Percentiles rank a stretch among this genome's conserved stretches.
phyloP scores from a whole-genome alignment of 1,139 yeast species.

The Magnusiomyces sp. region DNA sequence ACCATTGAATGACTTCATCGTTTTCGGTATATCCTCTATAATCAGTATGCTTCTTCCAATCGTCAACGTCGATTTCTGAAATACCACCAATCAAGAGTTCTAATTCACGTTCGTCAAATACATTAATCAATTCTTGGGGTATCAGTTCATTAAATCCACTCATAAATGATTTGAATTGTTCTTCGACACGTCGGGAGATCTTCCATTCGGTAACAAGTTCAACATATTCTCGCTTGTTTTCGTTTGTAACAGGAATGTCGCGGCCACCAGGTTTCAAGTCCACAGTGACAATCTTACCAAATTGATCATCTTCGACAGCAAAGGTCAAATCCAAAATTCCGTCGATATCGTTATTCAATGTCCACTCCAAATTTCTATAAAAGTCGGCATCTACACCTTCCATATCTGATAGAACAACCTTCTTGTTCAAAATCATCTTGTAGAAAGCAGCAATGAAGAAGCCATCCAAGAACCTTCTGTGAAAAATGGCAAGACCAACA shows the following conservation, averaged over 20 bases:
- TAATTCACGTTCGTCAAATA: conserved; percentile 93
- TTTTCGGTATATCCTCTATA: conserved; percentile 95
- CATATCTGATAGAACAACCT: conserved; percentile 93
- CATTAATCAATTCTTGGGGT: conserved; percentile 93
- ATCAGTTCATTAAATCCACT: conserved; percentile 96
- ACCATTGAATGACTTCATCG: conserved; percentile 96
- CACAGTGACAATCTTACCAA: conserved; percentile 85
- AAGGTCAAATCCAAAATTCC: conserved; percentile 80
- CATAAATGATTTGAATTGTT: conserved; percentile 91
- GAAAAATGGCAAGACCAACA: conserved; percentile 97
- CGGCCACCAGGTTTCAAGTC: conserved; percentile 87
- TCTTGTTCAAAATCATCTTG: conserved; percentile 93
- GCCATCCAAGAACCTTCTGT: conserved; percentile 93
- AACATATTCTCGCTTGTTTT: conserved; percentile 89
- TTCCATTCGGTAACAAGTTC: conserved; percentile 96
- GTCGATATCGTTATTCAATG: conserved; percentile 86
- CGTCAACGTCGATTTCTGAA: conserved; percentile 95
- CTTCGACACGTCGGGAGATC: conserved; percentile 85
- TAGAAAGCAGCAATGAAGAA: conserved; percentile 97
- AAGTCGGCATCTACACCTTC: conserved; percentile 98
- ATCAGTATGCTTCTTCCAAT: conserved; percentile 98
- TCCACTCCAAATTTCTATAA: conserved; percentile 91
- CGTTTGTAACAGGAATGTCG: conserved; percentile 85
- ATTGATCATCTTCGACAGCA: conserved; percentile 91
- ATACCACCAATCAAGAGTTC: conserved; percentile 96